Evolutionary conservation across 2,329 filamentous ascomycete species (phyloP).

Genomic region (Thermomyces lanuginosus): DNA sequence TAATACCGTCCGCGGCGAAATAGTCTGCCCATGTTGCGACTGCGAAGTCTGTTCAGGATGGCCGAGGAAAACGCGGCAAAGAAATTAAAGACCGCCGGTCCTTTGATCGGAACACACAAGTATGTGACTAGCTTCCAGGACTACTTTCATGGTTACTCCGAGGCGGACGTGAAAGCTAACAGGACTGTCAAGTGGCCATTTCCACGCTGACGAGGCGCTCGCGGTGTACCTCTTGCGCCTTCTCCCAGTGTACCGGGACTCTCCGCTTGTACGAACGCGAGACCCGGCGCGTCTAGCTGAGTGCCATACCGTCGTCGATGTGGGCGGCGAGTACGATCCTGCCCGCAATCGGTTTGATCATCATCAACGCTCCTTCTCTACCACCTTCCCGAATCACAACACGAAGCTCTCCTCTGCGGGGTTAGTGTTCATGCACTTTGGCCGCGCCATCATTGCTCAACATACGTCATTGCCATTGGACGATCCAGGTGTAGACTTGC

Average conservation of each 20-base stretch:
- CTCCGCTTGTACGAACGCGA: conserved; percentile 68
- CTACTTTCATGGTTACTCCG: conserved; percentile 1
- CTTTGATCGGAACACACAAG: conserved; percentile 84
- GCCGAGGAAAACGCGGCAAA: conserved; percentile 55
- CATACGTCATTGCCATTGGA: conserved; percentile 45
- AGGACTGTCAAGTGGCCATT: conserved; percentile 50
- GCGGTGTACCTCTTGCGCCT: conserved; percentile 90
- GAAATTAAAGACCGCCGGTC: conserved; percentile 59
- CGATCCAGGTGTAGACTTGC: conserved; percentile 50
- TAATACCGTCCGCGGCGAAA: no score
- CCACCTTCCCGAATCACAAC: conserved; percentile 63
- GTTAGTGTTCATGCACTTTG: conserved; percentile 91
- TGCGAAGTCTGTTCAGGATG: conserved; percentile 40
- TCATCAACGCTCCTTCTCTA: conserved; percentile 81
- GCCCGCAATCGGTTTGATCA: conserved; percentile 73
- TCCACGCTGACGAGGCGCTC: conserved; percentile 95
- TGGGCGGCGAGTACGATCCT: conserved; percentile 86
- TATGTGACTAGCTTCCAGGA: conserved; percentile 13
- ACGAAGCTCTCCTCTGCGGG: conserved; percentile 92
- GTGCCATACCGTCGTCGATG: conserved; percentile 93
- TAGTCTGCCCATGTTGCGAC: conserved; percentile 6
- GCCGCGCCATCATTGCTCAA: conserved; percentile 61
- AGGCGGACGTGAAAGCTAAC: no score
- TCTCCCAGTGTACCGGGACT: conserved; percentile 61
- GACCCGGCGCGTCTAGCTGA: conserved; percentile 60